Evolutionary conservation across 176 grass and related monocot species (phyloP), one percentile per base, ranked within the genome.

Genomic region (Melocanna baccifera): DNA sequence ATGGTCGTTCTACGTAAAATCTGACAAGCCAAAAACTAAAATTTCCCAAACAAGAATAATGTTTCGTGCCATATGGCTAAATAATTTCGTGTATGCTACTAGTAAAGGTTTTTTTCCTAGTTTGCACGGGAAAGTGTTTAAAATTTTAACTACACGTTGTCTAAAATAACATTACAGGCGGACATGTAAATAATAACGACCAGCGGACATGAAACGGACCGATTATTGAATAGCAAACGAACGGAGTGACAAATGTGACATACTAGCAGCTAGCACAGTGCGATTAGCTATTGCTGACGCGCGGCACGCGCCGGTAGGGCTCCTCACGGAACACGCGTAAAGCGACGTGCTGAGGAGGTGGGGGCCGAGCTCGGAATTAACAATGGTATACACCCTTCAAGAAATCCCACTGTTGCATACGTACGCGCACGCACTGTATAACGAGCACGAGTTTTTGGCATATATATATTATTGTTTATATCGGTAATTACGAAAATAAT

Each of bases 351-450:
- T 7, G 39, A 29, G 13, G 12, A 2, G 59, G 58, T 13, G 14
- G 9, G 23, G 50, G 20, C 30, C 57, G 20, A 22, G 20, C 25
- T 8, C 23, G 15, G 42, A 72, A 34, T 73, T 62, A 83, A 58
- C 14, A 42, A 82, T 13, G 13, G 22, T 36, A 3, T 22, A 45
- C 28, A 14, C 43, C 32, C 43, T 80, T 80, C 67, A 22, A 61
- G 55, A 86, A 62, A 80, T 50, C 57, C 11, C n/a, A 63, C 67
- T 86, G 66, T 58, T 23, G 40, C 34, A 15, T 55, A 18, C 29
- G 55, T 36, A 61, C 63, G 71, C 32, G 6, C 71, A 18, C 47
- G 63, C 72, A 37, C 62, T 45, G 62, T 29, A n/a, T 18, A 25
- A 6, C 14, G 32, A 11, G 20, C 46, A 36, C 34, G n/a, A n/a